A percentile compares a stretch with the other conserved stretches of the same genome.
These are phyloP conservation scores for Tuber borchii DNA, from an alignment of 495 filamentous ascomycete genomes.

Conservation along the genomic window DNA sequence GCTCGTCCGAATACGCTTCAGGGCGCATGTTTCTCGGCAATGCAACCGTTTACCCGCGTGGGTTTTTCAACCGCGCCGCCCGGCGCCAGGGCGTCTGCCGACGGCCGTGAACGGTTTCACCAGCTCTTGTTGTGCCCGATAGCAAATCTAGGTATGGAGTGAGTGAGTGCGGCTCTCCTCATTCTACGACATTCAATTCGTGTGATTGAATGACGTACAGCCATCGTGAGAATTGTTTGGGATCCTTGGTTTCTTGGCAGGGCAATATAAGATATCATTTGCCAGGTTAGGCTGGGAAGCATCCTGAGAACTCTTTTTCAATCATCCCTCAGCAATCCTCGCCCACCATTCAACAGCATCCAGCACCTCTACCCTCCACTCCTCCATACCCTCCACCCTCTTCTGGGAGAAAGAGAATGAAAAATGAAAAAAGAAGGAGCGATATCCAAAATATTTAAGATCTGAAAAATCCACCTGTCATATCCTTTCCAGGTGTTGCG, in stretches of 20 bases:
- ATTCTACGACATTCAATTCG: slow-evolving; percentile 1
- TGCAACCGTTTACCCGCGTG: slow-evolving; percentile 37
- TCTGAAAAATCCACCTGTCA: not conserved
- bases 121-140: slow-evolving; percentile 7
- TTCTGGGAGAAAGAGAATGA: not conserved
- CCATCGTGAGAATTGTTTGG: slow-evolving; percentile 15
- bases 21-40: slow-evolving; percentile 38
- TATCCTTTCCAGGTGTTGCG: slow-evolving; percentile 19
- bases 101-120: not conserved
- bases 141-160: slow-evolving; percentile 16
- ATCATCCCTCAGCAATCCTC: not conserved
- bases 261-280: slow-evolving; percentile 3
- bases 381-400: not conserved
- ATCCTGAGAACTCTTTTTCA: not conserved
- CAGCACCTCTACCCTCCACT: not conserved
- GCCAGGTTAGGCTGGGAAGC: not conserved
- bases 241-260: slow-evolving; percentile 32
- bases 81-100: slow-evolving; percentile 9
- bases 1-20: slow-evolving; percentile 27
- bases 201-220: slow-evolving; percentile 11
- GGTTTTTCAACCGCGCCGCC: slow-evolving; percentile 19
- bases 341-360: not conserved
- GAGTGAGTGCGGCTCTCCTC: slow-evolving; percentile 16
- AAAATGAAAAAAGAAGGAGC: not conserved
- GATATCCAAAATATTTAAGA: not conserved